Evolutionary conservation across 306 rosid genomes (phyloP), one percentile per base, ranked within the genome.

Genomic region (Phaseolus lunatus): DNA sequence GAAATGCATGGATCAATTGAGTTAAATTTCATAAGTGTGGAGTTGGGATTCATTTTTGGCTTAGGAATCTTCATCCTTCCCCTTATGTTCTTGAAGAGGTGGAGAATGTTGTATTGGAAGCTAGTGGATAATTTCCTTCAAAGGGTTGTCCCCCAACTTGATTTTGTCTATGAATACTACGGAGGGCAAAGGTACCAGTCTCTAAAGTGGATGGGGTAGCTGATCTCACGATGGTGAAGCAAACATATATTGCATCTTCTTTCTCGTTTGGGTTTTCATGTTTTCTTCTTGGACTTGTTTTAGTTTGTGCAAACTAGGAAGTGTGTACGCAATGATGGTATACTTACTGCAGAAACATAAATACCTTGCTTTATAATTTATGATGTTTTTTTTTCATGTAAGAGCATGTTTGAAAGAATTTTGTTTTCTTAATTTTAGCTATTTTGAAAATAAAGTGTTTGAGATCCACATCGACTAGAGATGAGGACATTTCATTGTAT

Each of bases 31-130:
- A 23, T 82, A 6, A 75, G 45, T 73, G 44, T 0, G 37, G 84
- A 82, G 59, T 29, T 82, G 26, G 88, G 88, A 63, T 75, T 75
- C 49, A 20, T 45, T 19, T 75, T 71, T 75, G 86, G 88, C 5
- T n/a, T 85, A 27, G 82, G 82, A 31, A 1, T 33, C 24, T 1
- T 29, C 37, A 63, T 85, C 7, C 16, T 48, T 7, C 81, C 86
- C 0, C 50, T 73, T 62, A 10, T 81, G 7, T 74, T 77, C 1
- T 59, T 69, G 61, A 63, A 67, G 78, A 67, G 47, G 14, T 84
- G 88, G 85, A 73, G 85, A 44, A 0, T 58, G 13, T 67, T 76
- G 78, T 84, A 72, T 37, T 26, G 13, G 39, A 45, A 52, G 20
- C n/a, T 29, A 13, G 48, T 77, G 19, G 85, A 81, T 33, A 69